Evolutionary conservation across 2,329 filamentous ascomycete genomes (phyloP), one percentile per base, ranked within the genome.

Genomic region (Metarhizium robertsii): DNA sequence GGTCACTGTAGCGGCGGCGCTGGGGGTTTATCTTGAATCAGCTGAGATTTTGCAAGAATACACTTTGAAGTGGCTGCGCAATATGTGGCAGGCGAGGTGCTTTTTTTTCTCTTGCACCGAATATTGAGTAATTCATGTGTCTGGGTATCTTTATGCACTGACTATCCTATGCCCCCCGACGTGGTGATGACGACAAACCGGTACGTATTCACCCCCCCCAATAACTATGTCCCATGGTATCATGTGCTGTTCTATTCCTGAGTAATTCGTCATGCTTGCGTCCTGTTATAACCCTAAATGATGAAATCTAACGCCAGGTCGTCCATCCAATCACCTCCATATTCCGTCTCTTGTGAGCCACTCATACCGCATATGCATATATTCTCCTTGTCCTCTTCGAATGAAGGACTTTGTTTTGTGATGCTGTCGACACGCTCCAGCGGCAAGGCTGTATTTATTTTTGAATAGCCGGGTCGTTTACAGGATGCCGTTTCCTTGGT

Each of bases 271-370:
- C 43, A 34, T 32, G 18, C 29, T 20, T 53, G 25, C 45, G 34
- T 53, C 32, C n/a, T 45, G 38, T 49, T 25, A 48, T 48, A 8
- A 30, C 47, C n/a, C 16, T 53, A 64, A 42, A 62, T 34, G n/a
- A 55, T 32, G 40, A 71, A 51, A 30, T 71, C 69, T 5, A 64
- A 55, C 1, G 64, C 68, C n/a, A 69, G 58, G 18, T 73, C 69
- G 30, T 73, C 71, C 4, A 72, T 59, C 71, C 71, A 73, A 11
- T 63, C 68, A 2, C 71, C 71, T 6, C 70, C 71, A 18, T 72
- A 73, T 29, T 71, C 69, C 1, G 70, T 64, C 61, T 73, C 71
- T 54, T 72, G 71, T 10, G 70, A 73, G 11, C 62, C 64, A 40
- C 56, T 47, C 0, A 52, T 52, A 1, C 46, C 54, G 50, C 43